Conservation (phyloP, 768 basidiomycete species). For the Hygrophoropsis aurantiaca region DNA sequence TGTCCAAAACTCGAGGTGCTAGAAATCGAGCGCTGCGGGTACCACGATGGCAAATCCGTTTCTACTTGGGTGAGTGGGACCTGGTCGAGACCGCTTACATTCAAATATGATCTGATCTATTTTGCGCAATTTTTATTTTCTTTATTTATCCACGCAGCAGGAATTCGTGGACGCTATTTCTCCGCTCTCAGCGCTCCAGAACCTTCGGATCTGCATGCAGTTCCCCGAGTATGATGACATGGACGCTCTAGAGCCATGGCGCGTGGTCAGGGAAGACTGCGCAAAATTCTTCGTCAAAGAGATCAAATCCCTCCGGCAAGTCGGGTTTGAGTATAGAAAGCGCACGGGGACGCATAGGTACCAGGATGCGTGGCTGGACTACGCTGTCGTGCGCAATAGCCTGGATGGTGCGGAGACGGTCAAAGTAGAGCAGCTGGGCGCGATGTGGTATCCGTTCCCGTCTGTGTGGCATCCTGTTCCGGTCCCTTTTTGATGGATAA, state of each 20-base stretch:
- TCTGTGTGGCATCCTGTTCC: slow-evolving; percentile 32
- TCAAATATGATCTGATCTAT: slow-evolving; percentile 11
- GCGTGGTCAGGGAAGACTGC: slow-evolving; percentile 23
- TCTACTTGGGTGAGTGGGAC: slow-evolving; percentile 32
- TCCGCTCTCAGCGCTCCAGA: slow-evolving; percentile 24
- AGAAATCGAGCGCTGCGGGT: slow-evolving; percentile 35
- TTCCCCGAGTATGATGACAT: slow-evolving; percentile 34
- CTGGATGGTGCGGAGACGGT: slow-evolving; percentile 9
- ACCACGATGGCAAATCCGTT: slow-evolving; percentile 37
- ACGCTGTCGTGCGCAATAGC: slow-evolving; percentile 16
- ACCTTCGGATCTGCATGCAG: slow-evolving; percentile 35
- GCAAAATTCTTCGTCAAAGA: slow-evolving; percentile 28
- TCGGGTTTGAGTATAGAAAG: slow-evolving; percentile 37
- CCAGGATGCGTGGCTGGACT: slow-evolving; percentile 37
- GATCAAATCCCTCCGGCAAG: slow-evolving; percentile 30
- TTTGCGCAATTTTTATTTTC: slow-evolving; percentile 29
- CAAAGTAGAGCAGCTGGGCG: slow-evolving; percentile 21
- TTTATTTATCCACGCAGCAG: slow-evolving; percentile 27
- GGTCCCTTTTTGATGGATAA: slow-evolving; percentile 17
- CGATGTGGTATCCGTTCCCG: slow-evolving; percentile 33
- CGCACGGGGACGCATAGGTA: slow-evolving; percentile 35
- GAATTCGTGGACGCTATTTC: slow-evolving; percentile 34
- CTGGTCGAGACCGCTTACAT: slow-evolving; percentile 8
- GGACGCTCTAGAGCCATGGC: slow-evolving; percentile 33
- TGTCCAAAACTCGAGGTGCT: slow-evolving; percentile 32